phyloP scores from a whole-genome alignment of 768 basidiomycete genomes.

The Tylopilus felleus region DNA sequence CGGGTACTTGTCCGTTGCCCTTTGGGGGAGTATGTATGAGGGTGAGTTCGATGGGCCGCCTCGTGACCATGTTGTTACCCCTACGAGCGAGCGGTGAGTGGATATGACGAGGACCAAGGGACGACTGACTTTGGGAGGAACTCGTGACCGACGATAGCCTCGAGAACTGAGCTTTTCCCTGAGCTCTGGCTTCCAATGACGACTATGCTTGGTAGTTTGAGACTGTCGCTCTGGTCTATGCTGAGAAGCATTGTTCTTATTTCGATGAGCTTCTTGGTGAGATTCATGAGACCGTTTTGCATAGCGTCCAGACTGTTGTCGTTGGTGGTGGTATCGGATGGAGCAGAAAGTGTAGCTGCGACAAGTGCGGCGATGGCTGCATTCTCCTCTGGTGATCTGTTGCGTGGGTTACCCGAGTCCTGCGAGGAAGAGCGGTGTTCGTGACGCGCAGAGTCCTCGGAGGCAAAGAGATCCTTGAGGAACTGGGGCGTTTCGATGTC shows the following conservation, averaged over 20 bases:
- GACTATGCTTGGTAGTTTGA: slow-evolving; percentile 96
- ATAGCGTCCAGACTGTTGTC: slow-evolving; percentile 42
- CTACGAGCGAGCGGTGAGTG: slow-evolving; percentile 38
- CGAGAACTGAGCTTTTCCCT: slow-evolving; percentile 96
- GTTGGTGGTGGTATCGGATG: slow-evolving; percentile 48
- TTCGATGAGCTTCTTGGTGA: slow-evolving; percentile 94
- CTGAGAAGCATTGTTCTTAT: slow-evolving; percentile 92
- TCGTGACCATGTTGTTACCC: slow-evolving; percentile 99
- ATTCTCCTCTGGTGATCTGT: slow-evolving; percentile 50
- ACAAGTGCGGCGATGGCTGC: slow-evolving; percentile 71
- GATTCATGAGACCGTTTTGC: slow-evolving; percentile 85
- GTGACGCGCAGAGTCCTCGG: slow-evolving; percentile 30
- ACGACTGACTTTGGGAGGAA: slow-evolving; percentile 93
- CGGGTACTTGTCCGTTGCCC: slow-evolving; percentile 48
- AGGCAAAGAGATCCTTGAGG: slow-evolving; percentile 58
- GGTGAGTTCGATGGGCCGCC: slow-evolving; percentile 96
- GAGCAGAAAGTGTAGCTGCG: slow-evolving; percentile 75
- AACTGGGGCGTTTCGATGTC: slow-evolving; percentile 60
- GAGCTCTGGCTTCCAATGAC: slow-evolving; percentile 98
- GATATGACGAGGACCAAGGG: neutral
- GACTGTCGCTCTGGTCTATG: slow-evolving; percentile 91
- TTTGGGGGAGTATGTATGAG: slow-evolving; percentile 82
- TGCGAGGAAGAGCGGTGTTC: slow-evolving; percentile 34
- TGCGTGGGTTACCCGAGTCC: slow-evolving; percentile 35
- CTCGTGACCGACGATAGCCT: slow-evolving; percentile 96